These are phyloP conservation scores for Heterobasidion annosum DNA, from an alignment of 1,284 basidiomycete species.

Conservation along the genomic window DNA sequence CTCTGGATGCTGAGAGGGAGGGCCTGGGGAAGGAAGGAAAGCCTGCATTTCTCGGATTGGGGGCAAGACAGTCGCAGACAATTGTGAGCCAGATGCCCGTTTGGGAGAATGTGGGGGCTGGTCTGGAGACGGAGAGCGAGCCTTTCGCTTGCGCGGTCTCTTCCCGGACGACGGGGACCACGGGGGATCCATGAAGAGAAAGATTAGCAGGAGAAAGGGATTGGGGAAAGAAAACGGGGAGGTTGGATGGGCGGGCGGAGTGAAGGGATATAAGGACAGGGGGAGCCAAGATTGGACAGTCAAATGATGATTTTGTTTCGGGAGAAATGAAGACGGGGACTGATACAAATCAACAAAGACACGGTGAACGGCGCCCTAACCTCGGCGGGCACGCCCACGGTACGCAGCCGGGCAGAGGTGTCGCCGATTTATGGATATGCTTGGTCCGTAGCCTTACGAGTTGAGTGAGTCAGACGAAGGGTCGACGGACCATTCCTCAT, in stretches of 20 bases:
- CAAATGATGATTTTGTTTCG: background rate
- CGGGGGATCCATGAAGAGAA: constrained; percentile 9
- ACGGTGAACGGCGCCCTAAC: background rate
- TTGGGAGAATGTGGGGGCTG: constrained; percentile 4
- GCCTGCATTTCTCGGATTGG: constrained; percentile 58
- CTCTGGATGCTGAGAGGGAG: background rate
- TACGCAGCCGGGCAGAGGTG: background rate
- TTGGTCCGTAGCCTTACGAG: background rate
- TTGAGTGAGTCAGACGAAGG: background rate
- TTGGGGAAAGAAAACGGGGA: background rate
- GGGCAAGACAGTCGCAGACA: constrained; percentile 33
- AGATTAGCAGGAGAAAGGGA: constrained; percentile 4
- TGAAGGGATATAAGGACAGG: background rate
- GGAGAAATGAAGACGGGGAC: background rate
- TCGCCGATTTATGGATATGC: background rate
- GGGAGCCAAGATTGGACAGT: background rate
- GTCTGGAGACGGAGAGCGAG: constrained; percentile 10
- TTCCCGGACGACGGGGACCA: constrained; percentile 7
- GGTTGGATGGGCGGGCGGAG: background rate
- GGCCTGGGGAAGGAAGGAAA: constrained; percentile 34
- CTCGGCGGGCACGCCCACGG: background rate
- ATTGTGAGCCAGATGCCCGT: constrained; percentile 3
- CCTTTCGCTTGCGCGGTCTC: constrained; percentile 12
- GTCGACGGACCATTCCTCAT: background rate
- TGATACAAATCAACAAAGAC: background rate